Base-by-base conservation (phyloP, 768 basidiomycete species). In the Stropharia rugosoannulata region DNA sequence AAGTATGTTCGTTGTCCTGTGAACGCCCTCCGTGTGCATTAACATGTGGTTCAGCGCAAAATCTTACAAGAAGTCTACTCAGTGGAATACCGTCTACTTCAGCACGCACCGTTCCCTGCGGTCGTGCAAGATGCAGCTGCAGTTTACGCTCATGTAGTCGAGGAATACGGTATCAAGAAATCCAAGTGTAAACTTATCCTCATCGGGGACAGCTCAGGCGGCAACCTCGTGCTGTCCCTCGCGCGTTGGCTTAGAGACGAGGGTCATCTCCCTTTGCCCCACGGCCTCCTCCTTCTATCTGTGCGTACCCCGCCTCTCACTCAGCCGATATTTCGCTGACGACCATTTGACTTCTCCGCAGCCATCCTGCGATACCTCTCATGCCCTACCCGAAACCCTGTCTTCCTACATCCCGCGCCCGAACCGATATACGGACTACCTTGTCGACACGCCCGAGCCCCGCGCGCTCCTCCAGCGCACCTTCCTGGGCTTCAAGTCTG, bases 191-290 rank as follows among this genome's bases (percentile, higher is more conserved):
- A 77, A 56, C 72, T 81, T 44, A 62, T 82, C 25, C 71, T 83
- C 42, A 75, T 81, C 36, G 81, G 80, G n/a, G 81, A 82, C 56
- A 80, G 79, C 56, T 79, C 81, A 0, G 81, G 81, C 11, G 81
- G 81, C 5, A 82, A 82, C 57, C 70, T 83, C 1, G 80, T 77
- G 1, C 73, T 83, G 8, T 75, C 79, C 10, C 71, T 81, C 2
- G 70, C 80, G 6, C 74, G 80, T 39, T 83, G 80, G 80, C 66
- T 83, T n/a, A 69, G 80, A 27, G 80, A 81, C 54, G 79, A 83
- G 61, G 74, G 71, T 8, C 60, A 71, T 12, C 64, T 83, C 0
- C 77, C 76, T 5, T 66, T 70, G 37, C 80, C 80, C 0, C 69
- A 79, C 51, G 80, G 76, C 1, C 64, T 83, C 18, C 65, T 82